Evolutionary conservation across 2,329 filamentous ascomycete genomes (phyloP).

Genomic region (Clonostachys rhizophaga): DNA sequence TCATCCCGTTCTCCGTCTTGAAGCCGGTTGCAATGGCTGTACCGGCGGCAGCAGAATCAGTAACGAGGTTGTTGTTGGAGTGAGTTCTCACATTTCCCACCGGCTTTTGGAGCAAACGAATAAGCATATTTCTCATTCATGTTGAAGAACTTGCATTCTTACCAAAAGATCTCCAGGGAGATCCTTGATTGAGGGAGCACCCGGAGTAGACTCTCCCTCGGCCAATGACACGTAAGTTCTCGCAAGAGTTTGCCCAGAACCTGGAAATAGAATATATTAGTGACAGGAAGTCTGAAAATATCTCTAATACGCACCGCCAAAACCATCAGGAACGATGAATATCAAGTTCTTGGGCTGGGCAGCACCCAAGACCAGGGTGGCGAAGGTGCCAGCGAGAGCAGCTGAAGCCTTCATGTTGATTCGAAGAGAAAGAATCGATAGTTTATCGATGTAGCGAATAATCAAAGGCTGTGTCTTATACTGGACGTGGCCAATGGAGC

Average conservation of each 20-base stretch:
- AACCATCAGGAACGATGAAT: slow-evolving; percentile 10
- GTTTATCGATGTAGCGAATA: no score
- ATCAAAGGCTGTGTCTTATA: no score
- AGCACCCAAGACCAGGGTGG: slow-evolving; percentile 5
- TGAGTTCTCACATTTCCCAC: slow-evolving; percentile 10
- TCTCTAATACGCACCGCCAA: slow-evolving; percentile 4
- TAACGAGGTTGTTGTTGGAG: slow-evolving; percentile 23
- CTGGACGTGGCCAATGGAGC: no score
- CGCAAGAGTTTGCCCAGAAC: slow-evolving; percentile 2
- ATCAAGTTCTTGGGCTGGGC: slow-evolving; percentile 10
- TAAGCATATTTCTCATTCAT: not conserved
- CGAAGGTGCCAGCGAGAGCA: slow-evolving; percentile 4
- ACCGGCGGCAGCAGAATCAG: slow-evolving; percentile 28
- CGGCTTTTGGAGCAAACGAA: not conserved
- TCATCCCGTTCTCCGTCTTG: slow-evolving; percentile 27
- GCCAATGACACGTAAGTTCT: slow-evolving; percentile 4
- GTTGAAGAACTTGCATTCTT: not conserved
- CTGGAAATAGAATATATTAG: no score
- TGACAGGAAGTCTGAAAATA: no score
- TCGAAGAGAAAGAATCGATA: not conserved
- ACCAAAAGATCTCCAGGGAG: slow-evolving; percentile 2
- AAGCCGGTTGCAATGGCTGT: slow-evolving; percentile 28
- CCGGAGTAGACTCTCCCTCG: slow-evolving; percentile 3
- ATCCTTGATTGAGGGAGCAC: not conserved
- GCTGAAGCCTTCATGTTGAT: slow-evolving; percentile 5